These are phyloP conservation scores for Sphagnum fallax DNA, from an alignment of 228 moss, liverwort and hornwort genomes.

Conservation along the genomic window DNA sequence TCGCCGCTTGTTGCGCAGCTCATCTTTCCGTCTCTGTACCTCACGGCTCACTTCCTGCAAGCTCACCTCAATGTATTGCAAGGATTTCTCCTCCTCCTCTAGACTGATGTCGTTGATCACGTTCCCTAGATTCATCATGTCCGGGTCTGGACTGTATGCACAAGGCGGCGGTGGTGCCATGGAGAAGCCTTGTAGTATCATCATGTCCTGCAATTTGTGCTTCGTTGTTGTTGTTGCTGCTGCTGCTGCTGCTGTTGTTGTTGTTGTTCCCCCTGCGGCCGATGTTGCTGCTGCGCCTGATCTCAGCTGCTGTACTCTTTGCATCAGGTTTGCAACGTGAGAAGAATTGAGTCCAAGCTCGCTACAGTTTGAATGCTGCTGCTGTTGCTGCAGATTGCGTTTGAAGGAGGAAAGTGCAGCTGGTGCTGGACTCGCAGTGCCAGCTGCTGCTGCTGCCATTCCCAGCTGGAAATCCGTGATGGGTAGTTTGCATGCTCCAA, in stretches of 20 bases:
- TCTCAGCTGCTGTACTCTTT: constrained; percentile 64
- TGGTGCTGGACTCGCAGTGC: constrained; percentile 11
- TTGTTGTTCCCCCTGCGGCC: constrained; percentile 11
- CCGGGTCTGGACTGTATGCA: constrained; percentile 47
- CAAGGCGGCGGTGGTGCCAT: constrained; percentile 20
- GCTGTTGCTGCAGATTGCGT: constrained; percentile 15
- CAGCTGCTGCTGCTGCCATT: constrained; percentile 9
- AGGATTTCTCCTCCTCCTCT: constrained; percentile 89
- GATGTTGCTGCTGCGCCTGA: constrained; percentile 42
- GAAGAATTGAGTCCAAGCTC: constrained; percentile 39
- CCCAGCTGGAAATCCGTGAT: constrained; percentile 72
- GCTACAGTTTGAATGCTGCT: constrained; percentile 21
- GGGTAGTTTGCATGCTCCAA: constrained; percentile 83
- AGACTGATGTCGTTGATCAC: constrained; percentile 56
- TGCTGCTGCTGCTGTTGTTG: constrained; percentile 13
- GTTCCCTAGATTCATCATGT: constrained; percentile 28
- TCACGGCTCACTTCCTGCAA: constrained; percentile 89
- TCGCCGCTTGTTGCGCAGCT: constrained; percentile 78
- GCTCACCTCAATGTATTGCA: constrained; percentile 84
- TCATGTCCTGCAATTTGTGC: constrained; percentile 60
- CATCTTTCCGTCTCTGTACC: constrained; percentile 88
- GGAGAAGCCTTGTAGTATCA: constrained; percentile 50
- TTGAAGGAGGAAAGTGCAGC: constrained; percentile 19
- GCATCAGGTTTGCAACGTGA: constrained; percentile 47
- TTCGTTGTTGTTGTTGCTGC: constrained; percentile 38